Evolutionary conservation across 2,329 filamentous ascomycete species (phyloP), one percentile per base, ranked within the genome.

Genomic region (Tolypocladium tropicale): DNA sequence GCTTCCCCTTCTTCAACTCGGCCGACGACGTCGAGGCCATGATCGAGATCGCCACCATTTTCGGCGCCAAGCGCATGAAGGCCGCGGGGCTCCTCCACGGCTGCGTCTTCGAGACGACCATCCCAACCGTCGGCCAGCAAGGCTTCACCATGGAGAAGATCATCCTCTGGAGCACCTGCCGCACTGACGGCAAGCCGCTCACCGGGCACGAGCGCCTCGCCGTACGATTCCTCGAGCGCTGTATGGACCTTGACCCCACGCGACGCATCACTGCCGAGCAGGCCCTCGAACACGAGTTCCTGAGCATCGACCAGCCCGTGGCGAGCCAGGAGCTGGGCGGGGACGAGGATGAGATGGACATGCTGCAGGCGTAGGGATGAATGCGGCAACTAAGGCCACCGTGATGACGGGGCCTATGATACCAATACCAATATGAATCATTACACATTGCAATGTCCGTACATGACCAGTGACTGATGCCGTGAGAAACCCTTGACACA

Each of bases 1-100:
- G 94, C 4, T 99, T 99, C 65, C 94, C 94, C 1, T 99, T 99
- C 73, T 99, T 99, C 79, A 96, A 99, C 73, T 95, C 90, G 50
- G 88, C 91, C n/a, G 94, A 99, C 69, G 94, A 99, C 65, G 88
- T 99, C 52, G 94, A 99, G 67, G 94, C 94, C 53, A 88, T 96
- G 81, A 93, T 99, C 62, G 94, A 99, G 72, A 95, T 99, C 62
- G 89, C 92, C 37, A 95, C 90, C 57, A 95, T 99, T 58, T 96
- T 97, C 69, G 94, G 94, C 53, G 80, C 80, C 46, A 85, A 82
- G 67, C 84, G 86, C 57, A 97, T 99, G 93, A 89, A 87, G 67
- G 77, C 82, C 36, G 89, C 88, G 3, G 90, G 90, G 0, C 76
- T 90, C 21, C 77, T 96, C 53, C 94, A 99, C 67, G 94, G 94